Evolutionary conservation across 140 eudicot species (phyloP).

Genomic region (Senecio squalidus): DNA sequence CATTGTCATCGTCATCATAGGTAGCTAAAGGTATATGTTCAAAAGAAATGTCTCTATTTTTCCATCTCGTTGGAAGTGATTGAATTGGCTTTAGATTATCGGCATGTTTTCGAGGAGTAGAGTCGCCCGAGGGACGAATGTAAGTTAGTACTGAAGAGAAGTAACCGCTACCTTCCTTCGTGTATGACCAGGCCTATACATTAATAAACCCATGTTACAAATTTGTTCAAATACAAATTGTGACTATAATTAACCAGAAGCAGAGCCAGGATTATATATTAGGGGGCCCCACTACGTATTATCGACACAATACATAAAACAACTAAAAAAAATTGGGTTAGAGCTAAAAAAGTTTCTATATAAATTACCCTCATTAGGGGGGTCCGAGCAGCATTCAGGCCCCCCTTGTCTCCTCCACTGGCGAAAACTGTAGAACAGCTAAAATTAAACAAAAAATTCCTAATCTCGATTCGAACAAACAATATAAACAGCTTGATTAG

Average conservation of each 20-base stretch:
- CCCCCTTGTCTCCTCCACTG: too few relatives aligned
- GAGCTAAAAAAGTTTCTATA: too few relatives aligned
- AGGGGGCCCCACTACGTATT: too few relatives aligned
- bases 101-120: slow-evolving; percentile 22
- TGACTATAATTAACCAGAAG: not conserved
- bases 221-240: not conserved
- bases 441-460: too few relatives aligned
- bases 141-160: slow-evolving; percentile 54
- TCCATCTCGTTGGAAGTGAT: slow-evolving; percentile 59
- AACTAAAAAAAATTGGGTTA: too few relatives aligned
- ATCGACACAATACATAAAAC: too few relatives aligned
- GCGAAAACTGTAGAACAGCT: too few relatives aligned
- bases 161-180: slow-evolving; percentile 48
- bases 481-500: too few relatives aligned
- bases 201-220: slow-evolving; percentile 15
- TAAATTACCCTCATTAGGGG: too few relatives aligned
- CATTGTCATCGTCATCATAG: slow-evolving; percentile 26
- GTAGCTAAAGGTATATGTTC: slow-evolving; percentile 38
- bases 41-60: slow-evolving; percentile 30
- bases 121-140: slow-evolving; percentile 48
- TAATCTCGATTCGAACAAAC: too few relatives aligned
- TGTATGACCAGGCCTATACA: slow-evolving; percentile 60
- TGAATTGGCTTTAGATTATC: slow-evolving; percentile 32
- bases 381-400: too few relatives aligned
- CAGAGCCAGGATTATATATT: too few relatives aligned